A percentile compares a stretch with the other conserved stretches of the same genome.
phyloP scores from a whole-genome alignment of 2,329 filamentous ascomycete species.

The Xylariaceae sp. region DNA sequence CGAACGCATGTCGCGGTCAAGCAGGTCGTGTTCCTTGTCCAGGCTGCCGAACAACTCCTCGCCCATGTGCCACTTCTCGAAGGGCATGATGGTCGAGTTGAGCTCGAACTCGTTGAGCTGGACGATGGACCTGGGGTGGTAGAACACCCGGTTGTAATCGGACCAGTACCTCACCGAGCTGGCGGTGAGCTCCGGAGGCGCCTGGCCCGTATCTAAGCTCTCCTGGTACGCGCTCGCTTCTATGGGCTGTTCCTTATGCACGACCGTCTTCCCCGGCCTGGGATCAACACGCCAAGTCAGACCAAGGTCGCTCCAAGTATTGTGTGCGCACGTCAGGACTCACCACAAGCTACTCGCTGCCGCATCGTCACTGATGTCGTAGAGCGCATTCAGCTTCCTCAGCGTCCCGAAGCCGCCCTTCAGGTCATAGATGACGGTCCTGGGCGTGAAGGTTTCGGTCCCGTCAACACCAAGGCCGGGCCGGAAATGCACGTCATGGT shows the following conservation, averaged over 20 bases:
- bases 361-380: slow-evolving; percentile 49
- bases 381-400: slow-evolving; percentile 81
- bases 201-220: slow-evolving; percentile 66
- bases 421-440: slow-evolving; percentile 89
- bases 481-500: slow-evolving; percentile 86
- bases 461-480: slow-evolving; percentile 77
- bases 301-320: neutral
- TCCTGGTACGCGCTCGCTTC: slow-evolving; percentile 69
- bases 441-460: slow-evolving; percentile 83
- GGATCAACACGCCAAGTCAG: neutral
- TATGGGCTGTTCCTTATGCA: slow-evolving; percentile 65
- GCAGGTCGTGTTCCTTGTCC: slow-evolving; percentile 75
- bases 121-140: slow-evolving; percentile 80
- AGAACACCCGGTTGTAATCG: slow-evolving; percentile 89
- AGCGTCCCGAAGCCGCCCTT: slow-evolving; percentile 90
- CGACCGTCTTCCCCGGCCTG: slow-evolving; percentile 61
- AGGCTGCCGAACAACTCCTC: slow-evolving; percentile 68
- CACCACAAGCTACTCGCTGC: slow-evolving; percentile 37
- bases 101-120: slow-evolving; percentile 86
- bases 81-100: slow-evolving; percentile 72
- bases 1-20: slow-evolving; percentile 83
- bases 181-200: slow-evolving; percentile 58
- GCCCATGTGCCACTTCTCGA: slow-evolving; percentile 69
- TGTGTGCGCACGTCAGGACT: slow-evolving; percentile 6
- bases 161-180: slow-evolving; percentile 90